Evolutionary conservation across 2,329 filamentous ascomycete species (phyloP).

Genomic region (Trichoderma sp.): DNA sequence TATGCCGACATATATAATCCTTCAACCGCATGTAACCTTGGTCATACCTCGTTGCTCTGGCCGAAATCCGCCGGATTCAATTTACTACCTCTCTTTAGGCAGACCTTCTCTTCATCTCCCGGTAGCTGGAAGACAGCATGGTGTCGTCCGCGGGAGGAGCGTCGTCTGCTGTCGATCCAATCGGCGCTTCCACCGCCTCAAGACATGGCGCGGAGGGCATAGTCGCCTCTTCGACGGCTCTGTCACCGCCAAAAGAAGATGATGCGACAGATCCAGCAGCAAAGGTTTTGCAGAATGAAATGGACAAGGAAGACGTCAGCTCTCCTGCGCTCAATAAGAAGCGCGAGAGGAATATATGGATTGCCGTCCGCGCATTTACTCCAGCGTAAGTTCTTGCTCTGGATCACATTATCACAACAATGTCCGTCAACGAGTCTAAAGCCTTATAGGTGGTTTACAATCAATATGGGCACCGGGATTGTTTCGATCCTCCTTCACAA

Average conservation of each 20-base stretch:
- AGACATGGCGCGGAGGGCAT: neutral
- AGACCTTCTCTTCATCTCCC: neutral
- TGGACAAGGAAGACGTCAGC: neutral
- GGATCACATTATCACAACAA: neutral
- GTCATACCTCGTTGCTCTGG: neutral
- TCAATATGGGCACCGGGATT: slow-evolving; percentile 17
- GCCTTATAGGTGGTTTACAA: neutral
- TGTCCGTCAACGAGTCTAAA: neutral
- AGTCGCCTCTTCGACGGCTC: neutral
- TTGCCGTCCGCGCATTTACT: slow-evolving; percentile 1
- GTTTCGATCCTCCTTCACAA: slow-evolving; percentile 21
- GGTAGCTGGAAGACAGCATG: neutral
- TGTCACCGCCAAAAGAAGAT: neutral
- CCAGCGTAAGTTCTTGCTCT: slow-evolving; percentile 5
- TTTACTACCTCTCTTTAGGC: neutral
- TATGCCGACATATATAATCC: neutral
- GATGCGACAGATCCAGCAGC: neutral
- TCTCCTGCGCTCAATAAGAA: neutral
- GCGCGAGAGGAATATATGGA: slow-evolving; percentile 8
- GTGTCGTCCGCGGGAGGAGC: neutral
- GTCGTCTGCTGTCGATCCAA: neutral
- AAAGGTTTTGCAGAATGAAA: neutral
- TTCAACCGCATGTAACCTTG: neutral
- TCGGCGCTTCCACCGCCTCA: neutral
- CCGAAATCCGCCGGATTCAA: too few relatives aligned